Percentiles rank a stretch among this genome's conserved stretches.
Evolutionary conservation across 768 basidiomycete genomes (phyloP).

Genomic region (Tremella yokohamensis): DNA sequence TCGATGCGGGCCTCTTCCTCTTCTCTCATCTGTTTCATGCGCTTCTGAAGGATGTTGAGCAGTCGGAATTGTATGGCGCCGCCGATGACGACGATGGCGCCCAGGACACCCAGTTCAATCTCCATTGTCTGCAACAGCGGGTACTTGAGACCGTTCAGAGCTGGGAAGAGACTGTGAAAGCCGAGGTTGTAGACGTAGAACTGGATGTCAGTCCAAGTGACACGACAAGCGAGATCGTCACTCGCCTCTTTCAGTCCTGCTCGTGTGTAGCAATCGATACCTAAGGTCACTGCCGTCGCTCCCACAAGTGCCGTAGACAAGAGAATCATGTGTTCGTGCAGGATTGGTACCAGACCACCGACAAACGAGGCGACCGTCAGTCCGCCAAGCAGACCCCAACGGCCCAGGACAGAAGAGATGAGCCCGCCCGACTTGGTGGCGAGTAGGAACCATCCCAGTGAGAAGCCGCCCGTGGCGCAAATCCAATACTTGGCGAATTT

Average conservation of each 20-base stretch:
- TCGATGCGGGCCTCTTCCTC: conserved; percentile 70
- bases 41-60: conserved; percentile 65
- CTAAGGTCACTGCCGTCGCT: conserved; percentile 82
- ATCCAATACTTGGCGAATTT: conserved; percentile 77
- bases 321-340: conserved; percentile 82
- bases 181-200: conserved; percentile 97
- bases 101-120: conserved; percentile 86
- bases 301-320: conserved; percentile 80
- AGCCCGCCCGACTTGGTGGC: conserved; percentile 78
- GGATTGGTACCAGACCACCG: conserved; percentile 75
- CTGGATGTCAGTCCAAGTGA: conserved; percentile 52
- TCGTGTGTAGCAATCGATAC: conserved; percentile 88
- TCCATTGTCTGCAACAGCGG: conserved; percentile 87
- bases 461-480: conserved; percentile 74
- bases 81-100: conserved; percentile 77
- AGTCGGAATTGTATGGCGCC: conserved; percentile 86
- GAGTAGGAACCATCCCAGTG: conserved; percentile 80
- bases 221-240: conserved; percentile 11
- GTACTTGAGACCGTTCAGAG: conserved; percentile 65
- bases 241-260: conserved; percentile 86
- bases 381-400: conserved; percentile 91
- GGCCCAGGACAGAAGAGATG: conserved; percentile 68
- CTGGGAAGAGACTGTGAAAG: conserved; percentile 73
- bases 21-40: conserved; percentile 68
- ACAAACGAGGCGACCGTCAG: conserved; percentile 74